Base-by-base conservation (phyloP, 2,329 filamentous ascomycete species). In the Volutella citrinella region DNA sequence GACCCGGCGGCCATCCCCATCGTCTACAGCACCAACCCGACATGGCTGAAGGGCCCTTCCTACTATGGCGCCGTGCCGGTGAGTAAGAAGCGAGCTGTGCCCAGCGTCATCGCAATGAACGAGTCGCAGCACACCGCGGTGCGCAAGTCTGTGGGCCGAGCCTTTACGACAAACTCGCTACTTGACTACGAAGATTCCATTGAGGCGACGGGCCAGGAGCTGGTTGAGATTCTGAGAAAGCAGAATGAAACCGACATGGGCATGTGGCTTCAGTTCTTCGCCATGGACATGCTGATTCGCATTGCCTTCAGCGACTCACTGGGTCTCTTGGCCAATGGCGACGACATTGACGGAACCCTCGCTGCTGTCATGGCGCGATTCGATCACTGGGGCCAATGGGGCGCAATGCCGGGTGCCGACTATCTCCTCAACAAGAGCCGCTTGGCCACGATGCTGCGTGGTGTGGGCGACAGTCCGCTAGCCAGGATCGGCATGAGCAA, bases 171-270 rank as follows among this genome's bases (percentile, higher is more conserved):
- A 11, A 36, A 30, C 27, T 30, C 27, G 11, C 27, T 36, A 5
- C 33, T 36, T 11, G 33, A 36, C 27, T 36, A 36, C 21, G 33
- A 36, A 22, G 26, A 22, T 16, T 30, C 26, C 8, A 36, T 36
- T 12, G 33, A 36, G 19, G 20, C 26, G 5, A 30, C 33, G 14
- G 33, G 27, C 8, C 10, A 19, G 20, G 33, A 36, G 7, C 17
- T 36, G 7, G 22, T 32, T 13, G 16, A 32, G 10, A 21, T 25
- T 18, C 22, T 32, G 12, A 14, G 20, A 10, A 15, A 30, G 20
- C 19, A 18, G 14, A 11, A 11, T 9, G 20, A 23, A n/a, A 28
- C 27, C 15, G 33, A 36, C 19, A 30, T 36, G n/a, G 33, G 33
- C 3, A 7, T 17, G 17, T 36, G 33, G 33, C 27, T 36, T 3